These are phyloP conservation scores for Tuber umbilicatum DNA, from an alignment of 495 filamentous ascomycete genomes.

Conservation along the genomic window DNA sequence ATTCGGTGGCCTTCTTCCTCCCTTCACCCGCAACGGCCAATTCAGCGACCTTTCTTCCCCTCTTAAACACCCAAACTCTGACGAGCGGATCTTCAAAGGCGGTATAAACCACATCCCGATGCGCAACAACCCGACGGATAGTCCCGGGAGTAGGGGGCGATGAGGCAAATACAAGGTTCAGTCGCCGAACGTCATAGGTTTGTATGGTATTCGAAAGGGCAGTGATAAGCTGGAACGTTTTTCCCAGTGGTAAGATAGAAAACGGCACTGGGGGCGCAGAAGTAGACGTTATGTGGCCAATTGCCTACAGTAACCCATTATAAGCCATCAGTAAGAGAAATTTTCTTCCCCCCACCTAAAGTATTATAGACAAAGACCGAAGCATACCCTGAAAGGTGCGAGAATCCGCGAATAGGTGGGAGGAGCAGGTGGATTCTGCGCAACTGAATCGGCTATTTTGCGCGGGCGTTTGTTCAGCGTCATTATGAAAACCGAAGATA, in stretches of 20 bases:
- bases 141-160: conserved; percentile 75
- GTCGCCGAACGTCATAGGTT: conserved; percentile 82
- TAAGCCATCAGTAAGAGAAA: conserved; percentile 20
- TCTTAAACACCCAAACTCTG: conserved; percentile 88
- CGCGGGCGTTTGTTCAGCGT: conserved; percentile 38
- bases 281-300: conserved; percentile 79
- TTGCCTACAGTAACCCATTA: conserved; percentile 53
- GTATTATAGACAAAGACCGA: not conserved
- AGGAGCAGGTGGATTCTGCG: conserved; percentile 20
- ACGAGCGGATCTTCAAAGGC: conserved; percentile 62
- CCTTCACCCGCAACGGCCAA: conserved; percentile 45
- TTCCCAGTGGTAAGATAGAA: conserved; percentile 75
- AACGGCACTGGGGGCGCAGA: conserved; percentile 69
- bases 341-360: conserved; percentile 6
- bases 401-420: conserved; percentile 64
- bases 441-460: conserved; percentile 13
- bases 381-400: conserved; percentile 78
- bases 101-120: conserved; percentile 78
- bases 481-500: conserved; percentile 10
- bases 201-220: conserved; percentile 83
- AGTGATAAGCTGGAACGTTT: conserved; percentile 94
- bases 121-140: conserved; percentile 81
- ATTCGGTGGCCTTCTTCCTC: conserved; percentile 24
- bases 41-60: conserved; percentile 77
- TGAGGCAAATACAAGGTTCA: conserved; percentile 87